A percentile compares a stretch with the other conserved stretches of the same genome.
These are phyloP conservation scores for Psilocybe azurescens DNA, from an alignment of 768 basidiomycete genomes.

Conservation along the genomic window DNA sequence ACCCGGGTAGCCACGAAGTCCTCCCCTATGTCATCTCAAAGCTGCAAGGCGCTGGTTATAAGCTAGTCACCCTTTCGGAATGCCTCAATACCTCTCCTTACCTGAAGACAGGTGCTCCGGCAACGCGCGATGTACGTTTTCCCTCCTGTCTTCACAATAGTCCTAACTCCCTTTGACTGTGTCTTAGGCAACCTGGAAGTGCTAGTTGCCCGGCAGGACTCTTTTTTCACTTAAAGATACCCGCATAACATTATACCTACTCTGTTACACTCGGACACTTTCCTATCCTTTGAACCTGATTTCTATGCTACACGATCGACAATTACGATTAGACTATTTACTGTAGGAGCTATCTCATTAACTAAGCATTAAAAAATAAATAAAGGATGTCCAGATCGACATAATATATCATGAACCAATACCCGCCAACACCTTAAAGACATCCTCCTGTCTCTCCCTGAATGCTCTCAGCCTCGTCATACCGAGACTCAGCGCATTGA, in stretches of 20 bases:
- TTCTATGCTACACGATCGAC: not conserved
- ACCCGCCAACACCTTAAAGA: conserved; percentile 70
- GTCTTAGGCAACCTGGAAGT: not conserved
- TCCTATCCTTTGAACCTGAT: not conserved
- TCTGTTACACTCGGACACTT: not conserved
- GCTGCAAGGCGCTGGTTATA: conserved; percentile 19
- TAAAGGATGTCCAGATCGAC: not conserved
- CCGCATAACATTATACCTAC: too few relatives aligned
- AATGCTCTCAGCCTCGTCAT: conserved; percentile 78
- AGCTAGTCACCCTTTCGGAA: conserved; percentile 21
- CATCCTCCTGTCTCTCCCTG: conserved; percentile 68
- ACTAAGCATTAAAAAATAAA: not conserved
- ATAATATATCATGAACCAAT: conserved; percentile 34
- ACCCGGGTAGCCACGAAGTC: not conserved
- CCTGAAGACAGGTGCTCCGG: conserved; percentile 10
- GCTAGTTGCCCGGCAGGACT: not conserved
- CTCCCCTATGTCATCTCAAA: conserved; percentile 24
- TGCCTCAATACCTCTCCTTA: conserved; percentile 20
- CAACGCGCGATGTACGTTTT: conserved; percentile 17
- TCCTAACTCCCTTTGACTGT: not conserved
- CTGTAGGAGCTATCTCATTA: not conserved
- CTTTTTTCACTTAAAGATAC: too few relatives aligned
- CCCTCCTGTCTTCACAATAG: not conserved
- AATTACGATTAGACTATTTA: not conserved
- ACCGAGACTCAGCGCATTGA: conserved; percentile 74